Evolutionary conservation across 2,329 filamentous ascomycete species (phyloP).

Genomic region (Colletotrichum spinosum): DNA sequence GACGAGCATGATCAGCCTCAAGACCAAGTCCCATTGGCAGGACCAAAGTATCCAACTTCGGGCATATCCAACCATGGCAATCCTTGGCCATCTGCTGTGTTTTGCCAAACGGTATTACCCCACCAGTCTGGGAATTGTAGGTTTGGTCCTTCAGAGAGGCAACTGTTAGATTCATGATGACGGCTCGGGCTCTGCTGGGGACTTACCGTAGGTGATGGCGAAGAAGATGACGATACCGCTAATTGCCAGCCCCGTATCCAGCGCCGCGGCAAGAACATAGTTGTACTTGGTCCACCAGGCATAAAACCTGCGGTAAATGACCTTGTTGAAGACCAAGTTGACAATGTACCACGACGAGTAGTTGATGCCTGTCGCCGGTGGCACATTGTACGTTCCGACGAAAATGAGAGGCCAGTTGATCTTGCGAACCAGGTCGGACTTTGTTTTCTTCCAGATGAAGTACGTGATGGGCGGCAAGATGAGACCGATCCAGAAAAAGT

Average conservation of each 20-base stretch:
- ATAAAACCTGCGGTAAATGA: constrained; percentile 59
- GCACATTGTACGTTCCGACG: constrained; percentile 60
- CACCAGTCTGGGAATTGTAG: constrained; percentile 62
- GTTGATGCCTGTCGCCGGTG: constrained; percentile 67
- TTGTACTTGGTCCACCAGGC: constrained; percentile 71
- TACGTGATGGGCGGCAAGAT: constrained; percentile 61
- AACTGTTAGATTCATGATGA: background rate
- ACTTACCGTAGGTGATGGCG: constrained; percentile 50
- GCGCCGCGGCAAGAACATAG: constrained; percentile 68
- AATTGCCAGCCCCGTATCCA: constrained; percentile 68
- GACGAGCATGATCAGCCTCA: background rate
- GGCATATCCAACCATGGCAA: constrained; percentile 27
- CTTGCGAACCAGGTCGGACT: constrained; percentile 58
- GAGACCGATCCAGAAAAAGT: constrained; percentile 65
- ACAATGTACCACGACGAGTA: constrained; percentile 66
- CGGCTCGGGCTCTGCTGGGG: constrained; percentile 49
- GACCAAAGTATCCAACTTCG: constrained; percentile 24
- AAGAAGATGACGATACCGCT: constrained; percentile 64
- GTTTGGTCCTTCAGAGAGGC: constrained; percentile 47
- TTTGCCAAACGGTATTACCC: constrained; percentile 53
- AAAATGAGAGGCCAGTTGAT: constrained; percentile 66
- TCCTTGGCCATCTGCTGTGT: constrained; percentile 26
- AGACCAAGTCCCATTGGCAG: constrained; percentile 29
- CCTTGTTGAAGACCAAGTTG: constrained; percentile 66
- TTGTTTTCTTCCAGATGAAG: constrained; percentile 58